A percentile compares a stretch with the other conserved stretches of the same genome.
phyloP scores from a whole-genome alignment of 108 stramenopile genomes.

The Pseudonitzschia delicatissima region DNA sequence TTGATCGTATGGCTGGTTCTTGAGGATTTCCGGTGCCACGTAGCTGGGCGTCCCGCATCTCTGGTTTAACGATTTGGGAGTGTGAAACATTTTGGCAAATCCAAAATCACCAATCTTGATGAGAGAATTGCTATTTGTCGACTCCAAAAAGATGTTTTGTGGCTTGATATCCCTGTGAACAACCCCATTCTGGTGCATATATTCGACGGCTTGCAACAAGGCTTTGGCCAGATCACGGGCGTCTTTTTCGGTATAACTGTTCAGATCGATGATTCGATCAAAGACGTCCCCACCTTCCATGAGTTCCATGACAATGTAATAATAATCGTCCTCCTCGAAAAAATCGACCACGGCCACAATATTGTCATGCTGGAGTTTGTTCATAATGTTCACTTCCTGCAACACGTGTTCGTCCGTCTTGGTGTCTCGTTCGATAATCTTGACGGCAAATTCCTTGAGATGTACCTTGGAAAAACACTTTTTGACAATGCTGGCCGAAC shows the following conservation, averaged over 20 bases:
- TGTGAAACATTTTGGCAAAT: conserved; percentile 80
- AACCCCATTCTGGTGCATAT: conserved; percentile 74
- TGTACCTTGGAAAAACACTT: conserved; percentile 40
- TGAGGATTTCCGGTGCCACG: conserved; percentile 62
- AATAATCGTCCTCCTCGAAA: conserved; percentile 80
- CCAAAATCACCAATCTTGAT: conserved; percentile 96
- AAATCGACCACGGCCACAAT: conserved; percentile 86
- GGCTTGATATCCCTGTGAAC: conserved; percentile 96
- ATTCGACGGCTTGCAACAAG: conserved; percentile 75
- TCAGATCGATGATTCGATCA: conserved; percentile 86
- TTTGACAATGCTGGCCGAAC: conserved; percentile 59
- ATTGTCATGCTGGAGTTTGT: conserved; percentile 62
- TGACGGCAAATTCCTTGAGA: conserved; percentile 50
- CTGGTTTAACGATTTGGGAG: conserved; percentile 74
- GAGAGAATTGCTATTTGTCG: conserved; percentile 59
- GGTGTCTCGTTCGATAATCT: conserved; percentile 53
- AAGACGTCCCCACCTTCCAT: conserved; percentile 95
- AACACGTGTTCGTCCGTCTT: conserved; percentile 60
- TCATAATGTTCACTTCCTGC: conserved; percentile 73
- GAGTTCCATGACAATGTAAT: conserved; percentile 90
- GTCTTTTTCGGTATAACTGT: conserved; percentile 91
- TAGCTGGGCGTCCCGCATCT: conserved; percentile 81
- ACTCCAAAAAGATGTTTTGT: conserved; percentile 86
- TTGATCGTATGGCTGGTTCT: conserved; percentile 67
- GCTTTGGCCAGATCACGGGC: conserved; percentile 77